Conservation (phyloP, 2,329 filamentous ascomycete species). For the Pseudocercospora pini-densiflorae region DNA sequence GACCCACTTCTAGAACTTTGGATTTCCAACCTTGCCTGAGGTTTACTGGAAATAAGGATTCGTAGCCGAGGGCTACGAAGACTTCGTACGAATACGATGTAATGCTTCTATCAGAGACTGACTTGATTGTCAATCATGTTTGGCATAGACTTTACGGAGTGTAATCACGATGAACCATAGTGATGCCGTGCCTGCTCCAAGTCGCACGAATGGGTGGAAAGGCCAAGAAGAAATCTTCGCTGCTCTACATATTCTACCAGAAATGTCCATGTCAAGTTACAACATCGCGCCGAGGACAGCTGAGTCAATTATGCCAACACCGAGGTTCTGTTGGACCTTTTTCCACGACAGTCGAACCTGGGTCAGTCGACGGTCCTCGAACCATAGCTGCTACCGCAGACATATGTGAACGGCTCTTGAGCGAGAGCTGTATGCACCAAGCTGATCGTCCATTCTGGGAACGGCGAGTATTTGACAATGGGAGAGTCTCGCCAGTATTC, state of each 20-base stretch:
- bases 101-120: background rate
- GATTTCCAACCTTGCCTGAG: slow-evolving; percentile 20
- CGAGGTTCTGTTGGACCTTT: no score
- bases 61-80: background rate
- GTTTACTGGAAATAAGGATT: background rate
- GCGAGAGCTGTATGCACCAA: background rate
- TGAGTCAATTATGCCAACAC: no score
- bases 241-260: background rate
- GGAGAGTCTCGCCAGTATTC: background rate
- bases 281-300: background rate
- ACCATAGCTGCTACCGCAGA: background rate
- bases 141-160: background rate
- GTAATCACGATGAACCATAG: background rate
- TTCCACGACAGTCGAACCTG: background rate
- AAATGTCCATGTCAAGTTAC: no score
- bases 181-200: background rate
- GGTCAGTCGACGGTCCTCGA: background rate
- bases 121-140: background rate
- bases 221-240: background rate
- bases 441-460: background rate
- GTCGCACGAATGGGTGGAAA: background rate
- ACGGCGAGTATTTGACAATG: background rate
- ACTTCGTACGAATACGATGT: background rate
- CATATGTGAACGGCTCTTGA: background rate
- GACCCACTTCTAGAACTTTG: slow-evolving; percentile 8